Conservation (phyloP, 257 asterid genomes). For the Solanum tacnaense region DNA sequence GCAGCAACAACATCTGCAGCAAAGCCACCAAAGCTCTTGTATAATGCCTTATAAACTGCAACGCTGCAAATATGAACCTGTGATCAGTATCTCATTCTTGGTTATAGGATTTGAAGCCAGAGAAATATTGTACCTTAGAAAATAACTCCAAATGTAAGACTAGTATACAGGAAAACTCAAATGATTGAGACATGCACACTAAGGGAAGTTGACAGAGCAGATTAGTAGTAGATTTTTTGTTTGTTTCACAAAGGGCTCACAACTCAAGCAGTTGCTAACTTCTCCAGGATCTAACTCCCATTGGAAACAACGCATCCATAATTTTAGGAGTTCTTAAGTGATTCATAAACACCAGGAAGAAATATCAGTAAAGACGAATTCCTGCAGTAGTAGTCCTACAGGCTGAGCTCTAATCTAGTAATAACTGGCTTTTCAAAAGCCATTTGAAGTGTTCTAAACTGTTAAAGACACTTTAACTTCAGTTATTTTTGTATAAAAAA, state of each 20-base stretch:
- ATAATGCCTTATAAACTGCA: constrained; percentile 92
- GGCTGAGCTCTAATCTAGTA: background rate
- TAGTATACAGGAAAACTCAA: background rate
- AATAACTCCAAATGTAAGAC: background rate
- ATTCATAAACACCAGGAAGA: background rate
- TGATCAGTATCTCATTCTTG: background rate
- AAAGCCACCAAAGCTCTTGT: constrained; percentile 99
- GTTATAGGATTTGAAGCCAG: background rate
- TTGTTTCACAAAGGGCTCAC: background rate
- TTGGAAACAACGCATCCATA: background rate
- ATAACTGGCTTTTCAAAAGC: background rate
- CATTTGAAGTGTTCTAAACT: background rate
- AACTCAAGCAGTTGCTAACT: background rate
- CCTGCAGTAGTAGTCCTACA: background rate
- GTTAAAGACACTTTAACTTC: background rate
- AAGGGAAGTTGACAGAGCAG: background rate
- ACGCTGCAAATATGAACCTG: constrained; percentile 24
- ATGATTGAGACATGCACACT: background rate
- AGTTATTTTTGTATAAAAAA: background rate
- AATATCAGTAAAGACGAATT: background rate
- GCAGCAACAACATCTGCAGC: constrained; percentile 99
- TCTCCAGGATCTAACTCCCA: background rate
- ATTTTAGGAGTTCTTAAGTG: background rate
- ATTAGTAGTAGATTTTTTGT: background rate
- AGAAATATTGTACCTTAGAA: background rate